Evolutionary conservation across 192 early-diverging fungal species (phyloP), one percentile per base, ranked within the genome.

Genomic region (Umbelopsis sp.): DNA sequence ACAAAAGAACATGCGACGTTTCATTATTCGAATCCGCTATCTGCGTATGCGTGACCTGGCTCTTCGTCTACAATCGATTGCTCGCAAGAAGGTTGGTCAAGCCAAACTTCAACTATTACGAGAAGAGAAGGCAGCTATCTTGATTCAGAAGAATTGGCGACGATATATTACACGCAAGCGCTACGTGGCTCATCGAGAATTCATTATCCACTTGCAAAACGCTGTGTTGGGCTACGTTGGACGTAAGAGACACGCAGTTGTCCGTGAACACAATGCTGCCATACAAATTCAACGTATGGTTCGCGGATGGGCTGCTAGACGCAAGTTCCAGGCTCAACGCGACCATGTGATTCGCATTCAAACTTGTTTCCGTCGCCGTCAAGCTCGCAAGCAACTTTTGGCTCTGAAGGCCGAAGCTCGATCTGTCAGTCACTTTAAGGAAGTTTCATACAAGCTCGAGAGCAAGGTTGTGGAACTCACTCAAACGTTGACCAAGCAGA

Each of bases 401-500:
- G 73, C 76, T 41, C 81, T 93, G 70, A 91, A 93, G 78, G 86
- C 89, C 29, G 98, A 99, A 82, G 91, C 92, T 34, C 83, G 92
- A 62, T 95, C 94, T 51, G 93, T 95, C 17, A 91, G 88, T 69
- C 97, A 98, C 71, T 90, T 96, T 78, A 95, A 98, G 84, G 93
- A 98, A 71, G 88, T 91, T 34, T 96, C 96, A 36, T 95, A 94
- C 80, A 91, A 91, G 82, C 83, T 99, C 4, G 98, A 99, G 81
- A 91, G 88, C 84, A 98, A 97, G 86, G 94, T 99, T 68, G 90
- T 98, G 75, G 94, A 95, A 78, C 84, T 99, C 68, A 97, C 96
- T 36, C 94, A 93, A 72, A 80, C 81, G 36, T 77, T 96, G 59
- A 86, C 86, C 32, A 77, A 79, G 62, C 82, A 86, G 72, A 86